Evolutionary conservation across 1,139 yeast genomes (phyloP), one percentile per base, ranked within the genome.

Genomic region (Magnusiomyces paraingens): DNA sequence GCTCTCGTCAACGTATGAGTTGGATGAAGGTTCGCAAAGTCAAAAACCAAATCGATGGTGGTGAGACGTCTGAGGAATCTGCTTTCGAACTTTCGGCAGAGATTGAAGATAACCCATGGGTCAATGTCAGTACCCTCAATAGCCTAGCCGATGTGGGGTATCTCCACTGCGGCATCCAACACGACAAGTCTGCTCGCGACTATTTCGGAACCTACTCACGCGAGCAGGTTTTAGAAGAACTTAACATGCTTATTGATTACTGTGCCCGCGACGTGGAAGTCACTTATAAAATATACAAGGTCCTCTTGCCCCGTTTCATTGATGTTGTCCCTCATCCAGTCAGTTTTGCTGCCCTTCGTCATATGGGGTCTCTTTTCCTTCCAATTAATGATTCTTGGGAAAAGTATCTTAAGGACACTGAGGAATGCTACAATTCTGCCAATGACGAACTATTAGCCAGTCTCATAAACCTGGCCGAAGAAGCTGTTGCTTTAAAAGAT

Each of bases 291-390:
- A 91, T 93, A 0, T 82, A 86, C 59, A 74, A 78, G 55, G 81
- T 80, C 57, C 78, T 90, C 0, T 79, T 84, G 49, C 96, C 96
- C 0, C 72, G 73, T 38, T 94, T 87, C 64, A 70, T 80, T 43
- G 64, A 72, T 35, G 79, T 82, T 52, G 82, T 91, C 38, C 96
- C 98, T 0, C 99, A 94, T 68, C 98, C 99, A 0, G 96, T 91
- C 1, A 88, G 95, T 22, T 86, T 93, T 73, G 93, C 95, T 1
- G 97, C 96, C 0, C 72, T 93, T 55, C 76, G 86, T 58, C 85
- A 83, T 58, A 74, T 94, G 65, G 84, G 91, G 3, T 76, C 84
- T n/a, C 79, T 87, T 53, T 79, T 91, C 51, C 72, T 94, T 49
- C 96, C 99, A 1, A 86, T 95, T 1, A 81, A 87, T 18, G 72